Percentiles rank a stretch among this genome's conserved stretches.
phyloP scores from a whole-genome alignment of 768 basidiomycete species.

The Termitomyces sp. region DNA sequence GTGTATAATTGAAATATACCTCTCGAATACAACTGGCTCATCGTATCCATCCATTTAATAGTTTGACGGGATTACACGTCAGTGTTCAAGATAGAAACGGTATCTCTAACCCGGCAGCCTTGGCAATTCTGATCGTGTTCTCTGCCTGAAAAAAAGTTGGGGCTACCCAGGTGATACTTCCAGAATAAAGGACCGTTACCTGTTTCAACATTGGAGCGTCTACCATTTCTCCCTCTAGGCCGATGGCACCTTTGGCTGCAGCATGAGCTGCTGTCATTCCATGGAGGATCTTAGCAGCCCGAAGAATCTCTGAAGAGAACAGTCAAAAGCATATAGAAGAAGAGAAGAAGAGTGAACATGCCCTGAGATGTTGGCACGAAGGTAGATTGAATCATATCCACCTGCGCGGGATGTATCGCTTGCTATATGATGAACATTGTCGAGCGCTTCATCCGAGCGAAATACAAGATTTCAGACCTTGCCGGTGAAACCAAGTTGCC shows the following conservation, averaged over 20 bases:
- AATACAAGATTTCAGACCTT: conserved; percentile 48
- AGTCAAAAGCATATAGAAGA: neutral
- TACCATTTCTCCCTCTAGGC: conserved; percentile 82
- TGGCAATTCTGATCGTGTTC: conserved; percentile 51
- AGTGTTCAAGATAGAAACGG: conserved; percentile 25
- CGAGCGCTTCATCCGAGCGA: neutral
- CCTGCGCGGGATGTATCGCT: conserved; percentile 91
- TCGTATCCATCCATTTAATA: neutral
- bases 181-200: conserved; percentile 30
- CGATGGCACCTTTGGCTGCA: conserved; percentile 64
- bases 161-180: neutral
- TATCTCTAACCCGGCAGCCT: conserved; percentile 53
- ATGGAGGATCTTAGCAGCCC: conserved; percentile 71
- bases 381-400: conserved; percentile 70
- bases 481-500: conserved; percentile 85
- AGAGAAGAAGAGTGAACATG: conserved; percentile 23
- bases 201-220: conserved; percentile 91
- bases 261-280: conserved; percentile 61
- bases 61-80: neutral
- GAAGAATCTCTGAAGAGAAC: conserved; percentile 55
- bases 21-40: neutral
- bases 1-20: neutral
- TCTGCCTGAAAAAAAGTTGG: conserved; percentile 31
- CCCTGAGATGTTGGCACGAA: conserved; percentile 78
- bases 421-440: conserved; percentile 48